Percentiles rank a stretch among this genome's conserved stretches.
Conservation (phyloP, 2,329 filamentous ascomycete species). For the Neonectria coccinea region DNA sequence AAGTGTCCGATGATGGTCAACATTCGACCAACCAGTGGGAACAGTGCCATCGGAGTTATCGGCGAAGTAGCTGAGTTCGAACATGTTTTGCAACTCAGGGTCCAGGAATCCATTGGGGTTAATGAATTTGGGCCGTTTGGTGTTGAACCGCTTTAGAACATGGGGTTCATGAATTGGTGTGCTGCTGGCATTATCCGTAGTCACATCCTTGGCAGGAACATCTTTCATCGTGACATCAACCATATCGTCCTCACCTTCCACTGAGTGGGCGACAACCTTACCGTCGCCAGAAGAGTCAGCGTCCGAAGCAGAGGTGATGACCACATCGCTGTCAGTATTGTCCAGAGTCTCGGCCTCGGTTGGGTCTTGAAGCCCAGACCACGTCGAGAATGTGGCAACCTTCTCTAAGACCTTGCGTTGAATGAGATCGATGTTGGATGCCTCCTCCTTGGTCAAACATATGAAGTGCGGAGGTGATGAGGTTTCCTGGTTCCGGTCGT, state of each 20-base stretch:
- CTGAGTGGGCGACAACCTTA: conserved; percentile 80
- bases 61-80: conserved; percentile 77
- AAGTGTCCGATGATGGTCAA: conserved; percentile 70
- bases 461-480: conserved; percentile 74
- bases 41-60: conserved; percentile 66
- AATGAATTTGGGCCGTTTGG: conserved; percentile 64
- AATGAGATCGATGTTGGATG: conserved; percentile 74
- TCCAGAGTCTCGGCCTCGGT: conserved; percentile 61
- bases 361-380: conserved; percentile 69
- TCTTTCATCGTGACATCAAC: conserved; percentile 91
- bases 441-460: conserved; percentile 79
- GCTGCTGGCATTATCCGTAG: conserved; percentile 74
- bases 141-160: conserved; percentile 61
- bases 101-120: conserved; percentile 69
- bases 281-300: conserved; percentile 75
- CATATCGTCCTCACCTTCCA: conserved; percentile 90
- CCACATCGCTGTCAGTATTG: conserved; percentile 74
- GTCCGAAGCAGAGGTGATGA: conserved; percentile 72
- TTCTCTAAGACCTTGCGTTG: conserved; percentile 83
- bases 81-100: conserved; percentile 75
- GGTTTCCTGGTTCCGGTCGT: conserved; percentile 48
- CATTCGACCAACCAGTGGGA: conserved; percentile 75
- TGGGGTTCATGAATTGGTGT: conserved; percentile 37
- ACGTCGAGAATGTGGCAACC: conserved; percentile 80
- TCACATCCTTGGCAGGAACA: conserved; percentile 69